phyloP scores from a whole-genome alignment of 305 asterid genomes.

The Rubia occidens region DNA sequence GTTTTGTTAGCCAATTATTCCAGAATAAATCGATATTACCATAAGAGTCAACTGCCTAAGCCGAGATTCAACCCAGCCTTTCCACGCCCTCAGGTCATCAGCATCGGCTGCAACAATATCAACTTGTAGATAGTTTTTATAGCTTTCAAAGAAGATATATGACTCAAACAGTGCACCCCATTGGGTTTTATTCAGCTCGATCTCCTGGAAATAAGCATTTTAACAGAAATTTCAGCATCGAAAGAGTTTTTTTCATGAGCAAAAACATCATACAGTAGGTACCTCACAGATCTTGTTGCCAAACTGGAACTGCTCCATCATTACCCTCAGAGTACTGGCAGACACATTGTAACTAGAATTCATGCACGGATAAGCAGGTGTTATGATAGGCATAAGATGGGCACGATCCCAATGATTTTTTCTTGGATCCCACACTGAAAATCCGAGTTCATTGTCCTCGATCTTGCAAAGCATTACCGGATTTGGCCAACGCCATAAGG shows the following conservation, averaged over 20 bases:
- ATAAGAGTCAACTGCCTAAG: constrained; percentile 81
- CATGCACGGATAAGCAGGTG: constrained; percentile 99
- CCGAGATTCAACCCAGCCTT: constrained; percentile 98
- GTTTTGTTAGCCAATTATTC: constrained; percentile 12
- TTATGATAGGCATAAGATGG: constrained; percentile 92
- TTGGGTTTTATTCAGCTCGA: constrained; percentile 65
- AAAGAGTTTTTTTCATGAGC: background rate
- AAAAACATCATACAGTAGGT: background rate
- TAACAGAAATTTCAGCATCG: constrained; percentile 8
- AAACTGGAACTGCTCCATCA: constrained; percentile 75
- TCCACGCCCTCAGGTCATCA: constrained; percentile 95
- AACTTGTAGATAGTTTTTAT: constrained; percentile 83
- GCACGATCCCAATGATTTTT: constrained; percentile 72
- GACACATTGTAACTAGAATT: constrained; percentile 97
- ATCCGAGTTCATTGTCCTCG: constrained; percentile 76
- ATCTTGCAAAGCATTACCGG: constrained; percentile 91
- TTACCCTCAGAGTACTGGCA: constrained; percentile 81
- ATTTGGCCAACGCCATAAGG: constrained; percentile 95
- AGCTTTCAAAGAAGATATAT: constrained; percentile 71
- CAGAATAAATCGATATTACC: constrained; percentile 48
- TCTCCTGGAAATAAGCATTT: constrained; percentile 47
- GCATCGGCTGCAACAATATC: constrained; percentile 68
- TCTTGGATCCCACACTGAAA: constrained; percentile 95
- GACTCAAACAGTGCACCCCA: constrained; percentile 82
- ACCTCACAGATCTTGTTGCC: constrained; percentile 84